Evolutionary conservation across 495 filamentous ascomycete species (phyloP).

Genomic region (Patellaria atrata): DNA sequence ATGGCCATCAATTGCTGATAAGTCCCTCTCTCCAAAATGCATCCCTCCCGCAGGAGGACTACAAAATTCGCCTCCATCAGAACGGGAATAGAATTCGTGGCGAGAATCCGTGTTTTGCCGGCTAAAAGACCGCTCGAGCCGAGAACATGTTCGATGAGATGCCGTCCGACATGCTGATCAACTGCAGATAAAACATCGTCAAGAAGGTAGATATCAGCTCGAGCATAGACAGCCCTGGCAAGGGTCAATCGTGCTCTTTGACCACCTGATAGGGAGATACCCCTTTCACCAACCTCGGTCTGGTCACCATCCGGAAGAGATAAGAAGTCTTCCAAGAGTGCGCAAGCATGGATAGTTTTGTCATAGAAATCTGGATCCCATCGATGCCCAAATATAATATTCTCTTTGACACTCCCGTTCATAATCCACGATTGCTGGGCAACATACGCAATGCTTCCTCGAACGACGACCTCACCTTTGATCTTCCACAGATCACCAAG

Average conservation of each 20-base stretch:
- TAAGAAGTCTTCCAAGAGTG: conserved; percentile 79
- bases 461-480: conserved; percentile 68
- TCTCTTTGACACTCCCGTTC: conserved; percentile 93
- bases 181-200: conserved; percentile 94
- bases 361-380: conserved; percentile 95
- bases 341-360: conserved; percentile 84
- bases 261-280: conserved; percentile 91
- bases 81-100: conserved; percentile 92
- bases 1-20: conserved; percentile 84
- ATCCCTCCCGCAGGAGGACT: conserved; percentile 65
- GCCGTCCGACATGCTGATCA: conserved; percentile 91
- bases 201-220: conserved; percentile 90
- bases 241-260: conserved; percentile 94
- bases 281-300: conserved; percentile 92
- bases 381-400: conserved; percentile 91
- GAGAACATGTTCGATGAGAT: conserved; percentile 86
- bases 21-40: conserved; percentile 72
- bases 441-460: conserved; percentile 77
- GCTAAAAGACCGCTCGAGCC: conserved; percentile 69
- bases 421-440: conserved; percentile 91
- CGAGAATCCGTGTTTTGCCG: conserved; percentile 82
- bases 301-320: conserved; percentile 90
- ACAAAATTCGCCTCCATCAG: conserved; percentile 79
- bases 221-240: conserved; percentile 88
- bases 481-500: conserved; percentile 86